Percentiles rank a stretch among this genome's conserved stretches.
Conservation (phyloP, 768 basidiomycete species). For the Naganishia onofrii region DNA sequence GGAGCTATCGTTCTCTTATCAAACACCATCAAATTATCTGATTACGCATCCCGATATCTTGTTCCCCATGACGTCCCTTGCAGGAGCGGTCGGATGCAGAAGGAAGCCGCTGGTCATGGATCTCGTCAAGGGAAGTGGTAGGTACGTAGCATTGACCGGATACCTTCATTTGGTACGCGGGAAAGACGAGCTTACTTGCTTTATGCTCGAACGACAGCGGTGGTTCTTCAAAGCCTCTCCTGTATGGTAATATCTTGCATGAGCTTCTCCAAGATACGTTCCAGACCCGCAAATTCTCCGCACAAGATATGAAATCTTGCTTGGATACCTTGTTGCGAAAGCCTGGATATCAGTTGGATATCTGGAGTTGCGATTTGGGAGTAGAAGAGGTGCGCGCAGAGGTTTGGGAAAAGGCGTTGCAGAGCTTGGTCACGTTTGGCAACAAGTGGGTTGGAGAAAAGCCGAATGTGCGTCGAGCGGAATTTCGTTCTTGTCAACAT, state of each 20-base stretch:
- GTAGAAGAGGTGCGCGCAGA: constrained; percentile 49
- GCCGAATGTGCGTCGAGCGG: constrained; percentile 58
- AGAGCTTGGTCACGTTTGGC: constrained; percentile 48
- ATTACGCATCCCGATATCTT: constrained; percentile 91
- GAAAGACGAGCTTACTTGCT: not conserved
- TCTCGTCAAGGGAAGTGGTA: constrained; percentile 55
- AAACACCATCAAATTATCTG: constrained; percentile 61
- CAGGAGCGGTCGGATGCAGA: constrained; percentile 74
- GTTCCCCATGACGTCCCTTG: constrained; percentile 82
- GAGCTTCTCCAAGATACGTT: constrained; percentile 84
- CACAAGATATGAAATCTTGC: constrained; percentile 34
- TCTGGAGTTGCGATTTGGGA: constrained; percentile 50
- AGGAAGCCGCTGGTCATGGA: constrained; percentile 74
- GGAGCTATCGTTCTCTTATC: constrained; percentile 63
- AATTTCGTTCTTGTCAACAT: too few relatives aligned
- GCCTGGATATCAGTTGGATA: constrained; percentile 45
- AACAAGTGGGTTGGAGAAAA: constrained; percentile 61
- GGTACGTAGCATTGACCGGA: not conserved
- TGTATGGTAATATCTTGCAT: constrained; percentile 93
- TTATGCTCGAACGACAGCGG: constrained; percentile 17
- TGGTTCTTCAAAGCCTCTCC: constrained; percentile 48
- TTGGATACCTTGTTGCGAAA: constrained; percentile 44
- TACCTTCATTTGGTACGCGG: not conserved
- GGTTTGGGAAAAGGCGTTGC: constrained; percentile 48
- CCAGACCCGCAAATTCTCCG: constrained; percentile 45